Base-by-base conservation (phyloP, 176 grass and related monocot genomes). In the Oryza glumipatula region DNA sequence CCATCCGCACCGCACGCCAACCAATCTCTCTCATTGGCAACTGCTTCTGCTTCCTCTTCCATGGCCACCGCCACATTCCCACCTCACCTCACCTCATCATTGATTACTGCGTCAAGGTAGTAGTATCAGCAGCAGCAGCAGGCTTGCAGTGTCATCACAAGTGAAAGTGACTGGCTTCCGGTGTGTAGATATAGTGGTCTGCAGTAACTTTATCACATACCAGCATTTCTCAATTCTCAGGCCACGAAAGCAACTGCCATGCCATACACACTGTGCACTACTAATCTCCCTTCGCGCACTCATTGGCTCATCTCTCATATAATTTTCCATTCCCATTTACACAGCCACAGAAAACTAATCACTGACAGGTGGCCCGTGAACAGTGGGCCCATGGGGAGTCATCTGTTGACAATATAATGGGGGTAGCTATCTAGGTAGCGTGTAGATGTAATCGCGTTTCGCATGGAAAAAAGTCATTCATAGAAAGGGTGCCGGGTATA, bases 1-100 rank as follows among this genome's bases (percentile, higher is more conserved):
- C 80, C 54, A 58, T 6, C 51, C 51, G 54, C 54, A 58, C 17
- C 54, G 54, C 54, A 58, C 54, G 19, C 54, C 54, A 58, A n/a
- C 49, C 49, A 52, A 52, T 14, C 54, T 21, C 14, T 58, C 54
- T n/a, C 54, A 58, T 19, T 7, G 2, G 17, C 54, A 21, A 19
- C 51, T 56, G 16, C 51, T 56, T 17, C 51, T 56, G 51, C 51
- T 56, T 6, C 16, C 5, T 19, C 5, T 19, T 17, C 5, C 51
- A 9, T 63, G 58, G 58, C 58, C 58, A 63, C 58, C 58, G 58
- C 58, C 75, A 19, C 54, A 1, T 76, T 23, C 65, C 10, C 39
- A 5, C 36, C 73, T 60, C 63, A 69, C 73, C 73, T 65, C 86
- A 39, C 12, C 81, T 81, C 77, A 85, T 81, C 78, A 86, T 82